These are phyloP conservation scores for Ambrosiella beaveri DNA, from an alignment of 2,329 filamentous ascomycete genomes.

Conservation along the genomic window DNA sequence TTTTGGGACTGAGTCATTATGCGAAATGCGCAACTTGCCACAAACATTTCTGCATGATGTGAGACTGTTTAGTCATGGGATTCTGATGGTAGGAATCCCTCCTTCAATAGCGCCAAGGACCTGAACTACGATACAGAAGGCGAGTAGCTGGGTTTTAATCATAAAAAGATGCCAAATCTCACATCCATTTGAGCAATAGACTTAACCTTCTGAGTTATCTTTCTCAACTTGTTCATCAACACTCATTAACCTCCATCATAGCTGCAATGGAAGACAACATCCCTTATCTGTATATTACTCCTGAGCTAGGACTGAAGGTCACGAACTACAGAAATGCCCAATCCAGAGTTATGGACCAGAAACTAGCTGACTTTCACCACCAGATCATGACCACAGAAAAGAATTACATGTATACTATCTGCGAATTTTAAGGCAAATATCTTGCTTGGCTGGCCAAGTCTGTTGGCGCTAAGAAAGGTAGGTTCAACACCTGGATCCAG, in stretches of 20 bases:
- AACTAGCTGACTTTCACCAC: background rate
- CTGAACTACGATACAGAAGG: no score
- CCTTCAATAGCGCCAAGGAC: no score
- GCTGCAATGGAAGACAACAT: conserved; percentile 10
- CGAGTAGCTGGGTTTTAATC: no score
- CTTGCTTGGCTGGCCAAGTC: conserved; percentile 8
- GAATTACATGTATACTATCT: conserved; percentile 9
- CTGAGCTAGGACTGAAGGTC: conserved; percentile 11
- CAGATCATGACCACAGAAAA: background rate
- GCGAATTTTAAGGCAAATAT: conserved; percentile 12
- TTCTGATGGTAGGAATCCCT: no score
- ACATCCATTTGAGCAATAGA: no score
- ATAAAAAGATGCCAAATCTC: no score
- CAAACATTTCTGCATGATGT: no score
- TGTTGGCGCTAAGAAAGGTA: conserved; percentile 9
- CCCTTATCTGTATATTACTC: conserved; percentile 11
- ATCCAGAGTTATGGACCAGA: background rate
- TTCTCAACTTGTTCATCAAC: background rate
- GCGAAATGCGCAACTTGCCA: no score
- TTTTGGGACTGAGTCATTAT: no score
- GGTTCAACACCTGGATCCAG: background rate
- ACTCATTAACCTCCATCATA: background rate
- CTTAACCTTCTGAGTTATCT: background rate
- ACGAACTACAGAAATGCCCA: conserved; percentile 9
- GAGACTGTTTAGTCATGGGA: no score